Base-by-base conservation (phyloP, 2,329 filamentous ascomycete genomes). In the Colletotrichum orbiculare region DNA sequence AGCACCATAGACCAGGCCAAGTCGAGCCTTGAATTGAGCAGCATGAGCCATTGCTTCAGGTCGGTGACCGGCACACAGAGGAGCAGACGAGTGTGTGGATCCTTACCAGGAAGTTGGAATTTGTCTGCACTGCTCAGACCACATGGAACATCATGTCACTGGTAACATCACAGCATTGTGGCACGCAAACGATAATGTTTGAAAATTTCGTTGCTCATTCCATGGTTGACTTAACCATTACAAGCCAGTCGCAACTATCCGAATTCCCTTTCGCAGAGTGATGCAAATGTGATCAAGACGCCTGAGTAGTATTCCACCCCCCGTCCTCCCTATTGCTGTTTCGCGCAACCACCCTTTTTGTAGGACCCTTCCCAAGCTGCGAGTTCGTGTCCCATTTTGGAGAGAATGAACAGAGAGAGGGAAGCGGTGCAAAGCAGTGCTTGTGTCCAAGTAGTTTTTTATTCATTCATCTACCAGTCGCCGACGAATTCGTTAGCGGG, bases 271-370 rank as follows among this genome's bases (percentile, higher is more conserved):
- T 64, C 63, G 68, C 66, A 68, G 62, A 61, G 68, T 67, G 66
- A 69, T 69, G 68, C 68, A 68, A 69, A 69, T 69, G 68, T 68
- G 66, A 69, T 69, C 62, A 66, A 67, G 68, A 69, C 68, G 68
- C 68, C 68, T 58, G 63, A 68, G 66, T 67, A 68, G 66, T 67
- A 53, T 62, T 55, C 67, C 67, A 69, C 62, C 62, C 62, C 67
- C 67, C 57, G 61, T 61, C 62, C 63, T 66, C 50, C 62, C 52
- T 52, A 4, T 47, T 65, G 62, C 48, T 62, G 46, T 62, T 25
- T 54, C 64, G 59, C 58, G 53, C 41, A 37, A 56, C 49, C 55
- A 25, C 25, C 37, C 53, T 56, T 59, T 54, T 55, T 45, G 48
- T 39, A 38, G 25, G 11, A 25, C 25, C 25, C 25, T 54, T 64